Evolutionary conservation across 768 basidiomycete species (phyloP).

Genomic region (Porphyrellus cyaneotinctus): DNA sequence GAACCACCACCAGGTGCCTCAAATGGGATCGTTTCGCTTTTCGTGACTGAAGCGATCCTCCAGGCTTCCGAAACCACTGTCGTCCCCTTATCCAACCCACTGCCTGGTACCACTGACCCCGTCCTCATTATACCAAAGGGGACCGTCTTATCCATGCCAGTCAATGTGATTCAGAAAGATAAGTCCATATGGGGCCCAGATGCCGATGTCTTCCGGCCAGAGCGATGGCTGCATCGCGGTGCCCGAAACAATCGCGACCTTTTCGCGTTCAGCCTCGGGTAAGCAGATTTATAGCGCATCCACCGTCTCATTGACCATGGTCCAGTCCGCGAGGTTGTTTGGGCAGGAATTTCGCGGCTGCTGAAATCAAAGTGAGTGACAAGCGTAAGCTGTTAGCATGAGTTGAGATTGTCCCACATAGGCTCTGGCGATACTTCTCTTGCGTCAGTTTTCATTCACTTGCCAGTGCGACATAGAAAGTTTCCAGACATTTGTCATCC

Average conservation of each 20-base stretch:
- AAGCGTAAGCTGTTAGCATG: constrained; percentile 13
- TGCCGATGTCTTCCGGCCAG: constrained; percentile 52
- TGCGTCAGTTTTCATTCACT: constrained; percentile 53
- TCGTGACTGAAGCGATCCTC: constrained; percentile 1
- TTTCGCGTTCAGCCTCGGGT: constrained; percentile 60
- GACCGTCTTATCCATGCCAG: constrained; percentile 50
- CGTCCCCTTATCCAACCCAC: constrained; percentile 52
- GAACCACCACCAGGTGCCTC: constrained; percentile 56
- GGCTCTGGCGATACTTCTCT: constrained; percentile 46
- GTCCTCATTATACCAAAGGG: constrained; percentile 53
- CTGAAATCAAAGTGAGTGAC: constrained; percentile 53
- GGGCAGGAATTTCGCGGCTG: constrained; percentile 53
- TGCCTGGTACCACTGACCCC: constrained; percentile 41
- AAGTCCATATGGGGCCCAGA: constrained; percentile 56
- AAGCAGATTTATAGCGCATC: constrained; percentile 12
- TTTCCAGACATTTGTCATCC: constrained; percentile 64
- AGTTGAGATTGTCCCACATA: constrained; percentile 5
- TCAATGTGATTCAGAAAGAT: constrained; percentile 55
- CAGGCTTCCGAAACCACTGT: constrained; percentile 50
- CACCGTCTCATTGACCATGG: constrained; percentile 10
- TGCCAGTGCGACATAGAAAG: constrained; percentile 52
- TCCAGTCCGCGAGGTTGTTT: constrained; percentile 56
- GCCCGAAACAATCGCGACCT: constrained; percentile 39
- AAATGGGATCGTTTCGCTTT: background rate
- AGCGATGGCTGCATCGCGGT: constrained; percentile 54